Base-by-base conservation (phyloP, 192 early-diverging fungal genomes). In the Entrophospora sp. region DNA sequence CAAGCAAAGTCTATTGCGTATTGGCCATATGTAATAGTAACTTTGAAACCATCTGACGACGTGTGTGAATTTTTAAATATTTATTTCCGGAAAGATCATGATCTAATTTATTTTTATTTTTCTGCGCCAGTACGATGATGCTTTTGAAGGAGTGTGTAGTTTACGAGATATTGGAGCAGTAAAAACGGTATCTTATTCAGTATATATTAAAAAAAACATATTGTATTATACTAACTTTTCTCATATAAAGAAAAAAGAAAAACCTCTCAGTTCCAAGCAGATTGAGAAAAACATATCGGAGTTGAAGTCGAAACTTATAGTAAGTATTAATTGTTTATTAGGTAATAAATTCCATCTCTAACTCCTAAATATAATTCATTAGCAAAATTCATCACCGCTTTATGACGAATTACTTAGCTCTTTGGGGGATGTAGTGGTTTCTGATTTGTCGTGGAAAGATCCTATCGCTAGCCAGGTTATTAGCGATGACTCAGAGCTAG, bases 1-100 rank as follows among this genome's bases (percentile, higher is more conserved):
- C 48, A 51, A 51, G 48, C 48, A 51, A 51, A 51, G 48, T 51
- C 48, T 51, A 51, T 51, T 51, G 48, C 28, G 48, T 51, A 20
- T 51, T 51, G 48, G 22, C 48, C 48, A 51, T 20, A 51, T 18
- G 48, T 51, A 9, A 51, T 18, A 18, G 48, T 9, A 8, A 51
- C n/a, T 30, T 51, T 51, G 28, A 9, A 51, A 18, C 48, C 20
- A 51, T 51, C 48, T 51, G 48, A 51, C 48, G 48, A 51, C 48
- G 48, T 22, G 48, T 22, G 48, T 22, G 28, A 18, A n/a, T 51
- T 18, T 18, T 51, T 51, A 51, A 51, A 51, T 51, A 51, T 51
- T 20, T 18, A 51, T 51, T 51, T 51, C 22, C 48, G 12, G 48
- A 51, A 51, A 51, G 10, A 51, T 18, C 28, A 51, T 51, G 22